These are phyloP conservation scores for Citrus glauca DNA, from an alignment of 345 rosid species.

Conservation along the genomic window DNA sequence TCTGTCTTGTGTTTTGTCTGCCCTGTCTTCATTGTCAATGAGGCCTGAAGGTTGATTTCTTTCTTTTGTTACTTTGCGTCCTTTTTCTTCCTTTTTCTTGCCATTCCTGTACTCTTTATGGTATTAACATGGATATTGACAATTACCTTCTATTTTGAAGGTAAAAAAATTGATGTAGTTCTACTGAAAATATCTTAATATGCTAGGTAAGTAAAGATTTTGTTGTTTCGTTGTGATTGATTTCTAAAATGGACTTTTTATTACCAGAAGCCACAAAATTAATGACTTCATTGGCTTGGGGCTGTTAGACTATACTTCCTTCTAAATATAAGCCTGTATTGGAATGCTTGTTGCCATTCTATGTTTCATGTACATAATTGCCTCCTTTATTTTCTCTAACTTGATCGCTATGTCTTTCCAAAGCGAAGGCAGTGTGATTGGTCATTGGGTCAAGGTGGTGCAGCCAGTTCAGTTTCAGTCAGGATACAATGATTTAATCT, in stretches of 20 bases:
- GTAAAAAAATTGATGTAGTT: not conserved
- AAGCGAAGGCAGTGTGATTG: slow-evolving; percentile 61
- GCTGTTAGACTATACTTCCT: not conserved
- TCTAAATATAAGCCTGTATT: not conserved
- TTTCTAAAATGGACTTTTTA: not conserved
- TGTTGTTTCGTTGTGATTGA: not conserved
- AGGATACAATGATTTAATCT: slow-evolving; percentile 76
- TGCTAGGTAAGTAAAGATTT: not conserved
- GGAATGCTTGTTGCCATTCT: not conserved
- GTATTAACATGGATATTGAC: not conserved
- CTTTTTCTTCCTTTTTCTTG: not conserved
- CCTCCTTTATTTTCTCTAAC: slow-evolving; percentile 8
- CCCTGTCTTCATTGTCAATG: too few species aligned
- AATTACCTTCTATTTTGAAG: not conserved
- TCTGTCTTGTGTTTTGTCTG: too few species aligned
- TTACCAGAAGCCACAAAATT: not conserved
- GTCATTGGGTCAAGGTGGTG: slow-evolving; percentile 85
- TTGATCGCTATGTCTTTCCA: slow-evolving; percentile 23
- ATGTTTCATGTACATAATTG: slow-evolving; percentile 3
- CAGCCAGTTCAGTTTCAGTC: slow-evolving; percentile 64
- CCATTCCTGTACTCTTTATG: not conserved
- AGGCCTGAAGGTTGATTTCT: too few species aligned
- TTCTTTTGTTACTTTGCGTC: too few species aligned
- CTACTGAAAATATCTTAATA: not conserved
- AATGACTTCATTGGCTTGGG: not conserved